Conservation (phyloP, 495 filamentous ascomycete species). For the Astrocystis sublimbata region DNA sequence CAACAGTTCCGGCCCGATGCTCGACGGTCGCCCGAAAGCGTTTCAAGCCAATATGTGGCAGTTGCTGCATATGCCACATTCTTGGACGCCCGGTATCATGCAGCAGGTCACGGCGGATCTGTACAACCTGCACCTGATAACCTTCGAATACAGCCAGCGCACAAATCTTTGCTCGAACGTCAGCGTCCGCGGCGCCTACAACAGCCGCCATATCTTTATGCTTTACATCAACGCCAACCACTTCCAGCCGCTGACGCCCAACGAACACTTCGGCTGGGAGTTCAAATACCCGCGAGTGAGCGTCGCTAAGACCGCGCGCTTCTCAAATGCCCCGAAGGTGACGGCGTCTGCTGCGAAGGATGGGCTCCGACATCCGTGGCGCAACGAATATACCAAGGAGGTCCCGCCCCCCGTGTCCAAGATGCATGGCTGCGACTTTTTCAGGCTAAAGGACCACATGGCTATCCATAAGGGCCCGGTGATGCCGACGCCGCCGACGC, state of each 20-base stretch:
- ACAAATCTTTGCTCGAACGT: slow-evolving; percentile 7
- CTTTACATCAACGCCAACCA: slow-evolving; percentile 23
- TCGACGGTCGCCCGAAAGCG: neutral
- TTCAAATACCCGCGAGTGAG: slow-evolving; percentile 30
- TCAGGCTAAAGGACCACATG: slow-evolving; percentile 1
- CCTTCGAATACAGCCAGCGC: slow-evolving; percentile 22
- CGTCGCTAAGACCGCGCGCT: slow-evolving; percentile 12
- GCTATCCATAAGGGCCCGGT: neutral
- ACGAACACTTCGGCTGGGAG: slow-evolving; percentile 26
- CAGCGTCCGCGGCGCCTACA: slow-evolving; percentile 27
- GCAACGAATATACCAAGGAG: slow-evolving; percentile 16
- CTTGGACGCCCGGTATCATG: slow-evolving; percentile 26
- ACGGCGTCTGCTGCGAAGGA: neutral
- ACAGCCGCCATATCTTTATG: slow-evolving; percentile 31
- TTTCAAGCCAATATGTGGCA: slow-evolving; percentile 27
- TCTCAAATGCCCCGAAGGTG: slow-evolving; percentile 9
- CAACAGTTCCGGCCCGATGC: neutral
- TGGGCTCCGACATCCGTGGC: slow-evolving; percentile 12
- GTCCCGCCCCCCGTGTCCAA: slow-evolving; percentile 9
- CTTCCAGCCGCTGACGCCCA: slow-evolving; percentile 30
- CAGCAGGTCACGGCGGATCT: slow-evolving; percentile 31
- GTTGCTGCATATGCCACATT: slow-evolving; percentile 23
- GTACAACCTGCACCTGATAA: slow-evolving; percentile 24
- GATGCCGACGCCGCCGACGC: neutral
- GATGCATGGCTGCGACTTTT: slow-evolving; percentile 12